These are phyloP conservation scores for Raffaelea arxii DNA, from an alignment of 2,329 filamentous ascomycete species.

Conservation along the genomic window DNA sequence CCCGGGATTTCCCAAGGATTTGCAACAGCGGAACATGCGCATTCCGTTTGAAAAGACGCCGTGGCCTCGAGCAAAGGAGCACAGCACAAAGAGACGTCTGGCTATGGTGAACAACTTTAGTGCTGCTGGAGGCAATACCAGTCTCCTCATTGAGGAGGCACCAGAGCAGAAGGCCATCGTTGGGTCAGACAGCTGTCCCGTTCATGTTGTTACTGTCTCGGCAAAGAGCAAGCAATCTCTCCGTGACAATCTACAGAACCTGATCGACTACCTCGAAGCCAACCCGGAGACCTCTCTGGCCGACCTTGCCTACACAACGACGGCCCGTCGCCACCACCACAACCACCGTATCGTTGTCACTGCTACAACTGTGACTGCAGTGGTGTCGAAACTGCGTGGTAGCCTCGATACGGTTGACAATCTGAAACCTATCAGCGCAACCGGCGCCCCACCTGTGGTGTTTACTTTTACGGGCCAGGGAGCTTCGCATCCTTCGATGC, in stretches of 20 bases:
- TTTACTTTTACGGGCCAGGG: slow-evolving; percentile 40
- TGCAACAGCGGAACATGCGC: slow-evolving; percentile 49
- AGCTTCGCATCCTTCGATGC: slow-evolving; percentile 20
- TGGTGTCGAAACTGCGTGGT: too few relatives aligned
- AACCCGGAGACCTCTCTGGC: slow-evolving; percentile 26
- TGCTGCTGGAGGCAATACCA: slow-evolving; percentile 48
- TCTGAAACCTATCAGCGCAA: slow-evolving; percentile 1
- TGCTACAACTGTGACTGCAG: too few relatives aligned
- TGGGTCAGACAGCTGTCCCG: slow-evolving; percentile 28
- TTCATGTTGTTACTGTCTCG: slow-evolving; percentile 34
- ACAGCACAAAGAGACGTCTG: slow-evolving; percentile 1
- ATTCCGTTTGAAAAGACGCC: slow-evolving; percentile 47
- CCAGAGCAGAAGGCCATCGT: too few relatives aligned
- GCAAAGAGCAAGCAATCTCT: slow-evolving; percentile 32
- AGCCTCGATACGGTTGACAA: neutral
- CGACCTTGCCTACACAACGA: slow-evolving; percentile 44
- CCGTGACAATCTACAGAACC: slow-evolving; percentile 28
- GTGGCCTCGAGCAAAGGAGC: slow-evolving; percentile 22
- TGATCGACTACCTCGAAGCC: slow-evolving; percentile 30
- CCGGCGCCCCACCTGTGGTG: slow-evolving; percentile 13
- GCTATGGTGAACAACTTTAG: slow-evolving; percentile 42
- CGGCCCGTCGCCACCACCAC: slow-evolving; percentile 32
- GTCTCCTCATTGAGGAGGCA: slow-evolving; percentile 38
- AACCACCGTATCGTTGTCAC: slow-evolving; percentile 20
- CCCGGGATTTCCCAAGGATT: slow-evolving; percentile 44